Base-by-base conservation (phyloP, 441 rosid genomes). In the Omphalea diandra region DNA sequence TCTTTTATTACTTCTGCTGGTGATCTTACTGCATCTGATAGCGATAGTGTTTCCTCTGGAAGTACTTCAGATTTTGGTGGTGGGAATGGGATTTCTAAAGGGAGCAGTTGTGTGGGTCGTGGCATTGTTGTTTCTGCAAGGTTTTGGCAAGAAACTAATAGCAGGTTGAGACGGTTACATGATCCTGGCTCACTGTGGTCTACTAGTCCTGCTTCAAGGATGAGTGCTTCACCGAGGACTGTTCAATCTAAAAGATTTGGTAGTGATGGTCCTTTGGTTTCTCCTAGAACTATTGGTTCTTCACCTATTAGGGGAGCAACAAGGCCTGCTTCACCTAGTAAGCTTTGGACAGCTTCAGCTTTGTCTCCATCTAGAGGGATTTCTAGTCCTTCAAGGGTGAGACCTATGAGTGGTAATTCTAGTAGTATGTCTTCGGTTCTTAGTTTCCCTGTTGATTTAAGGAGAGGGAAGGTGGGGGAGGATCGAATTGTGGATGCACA, bases 31-130 rank as follows among this genome's bases (percentile, higher is more conserved):
- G 85, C 82, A 76, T 93, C 98, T 62, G 98, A 90, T 71, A 83
- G 87, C 69, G 98, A 90, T 47, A 89, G 94, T 81, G 90, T 84
- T 54, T 89, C 97, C 67, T 88, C 98, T 46, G 89, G 87, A 32
- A 77, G 93, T 76, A 83, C 86, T 75, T 81, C 83, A 22, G 90
- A 87, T 59, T 80, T 77, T 60, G 76, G 80, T 54, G 74, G 75
- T 40, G 76, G n/a, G n/a, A n/a, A n/a, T n/a, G n/a, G 75, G 38
- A 71, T 56, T 29, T 76, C 71, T 33, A 78, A 75, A 63, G 81
- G 80, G 15, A 73, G 77, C 17, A 75, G 64, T 75, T 83, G 73
- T n/a, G n/a, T n/a, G 65, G 73, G 86, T 50, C 84, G 84, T 61
- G 86, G 90, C 27, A 72, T 87, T 40, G 70, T 69, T 43, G 85